These are phyloP conservation scores for Symbiodinium pilosum DNA, from an alignment of 73 alveolate genomes.

Conservation along the genomic window DNA sequence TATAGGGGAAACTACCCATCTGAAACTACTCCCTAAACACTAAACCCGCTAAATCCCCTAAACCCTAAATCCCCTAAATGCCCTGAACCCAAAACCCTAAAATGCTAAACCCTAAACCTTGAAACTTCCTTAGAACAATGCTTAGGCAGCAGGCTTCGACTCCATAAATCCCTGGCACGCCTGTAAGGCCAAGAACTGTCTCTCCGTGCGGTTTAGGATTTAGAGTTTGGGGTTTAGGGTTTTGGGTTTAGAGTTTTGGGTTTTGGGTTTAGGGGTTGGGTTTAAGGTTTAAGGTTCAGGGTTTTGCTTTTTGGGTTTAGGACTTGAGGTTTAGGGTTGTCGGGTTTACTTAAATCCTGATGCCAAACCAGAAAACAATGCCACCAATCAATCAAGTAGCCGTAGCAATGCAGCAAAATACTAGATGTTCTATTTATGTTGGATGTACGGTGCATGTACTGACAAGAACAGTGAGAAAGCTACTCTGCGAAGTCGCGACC, in stretches of 20 bases:
- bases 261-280: background rate
- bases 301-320: background rate
- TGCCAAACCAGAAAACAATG: background rate
- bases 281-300: background rate
- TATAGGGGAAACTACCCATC: no score
- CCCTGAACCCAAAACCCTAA: no score
- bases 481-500: background rate
- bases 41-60: background rate
- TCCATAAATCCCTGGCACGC: no score
- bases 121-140: no score
- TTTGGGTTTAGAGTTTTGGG: background rate
- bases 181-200: background rate
- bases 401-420: background rate
- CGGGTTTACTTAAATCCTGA: background rate
- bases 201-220: background rate
- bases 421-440: background rate
- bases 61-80: no score
- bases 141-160: no score
- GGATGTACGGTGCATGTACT: background rate
- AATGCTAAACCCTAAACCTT: no score
- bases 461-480: background rate
- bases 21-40: no score
- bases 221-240: background rate
- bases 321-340: background rate
- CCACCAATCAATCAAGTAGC: background rate